These are phyloP conservation scores for Exsudoporus floridanus DNA, from an alignment of 1,284 basidiomycete species.

Conservation along the genomic window DNA sequence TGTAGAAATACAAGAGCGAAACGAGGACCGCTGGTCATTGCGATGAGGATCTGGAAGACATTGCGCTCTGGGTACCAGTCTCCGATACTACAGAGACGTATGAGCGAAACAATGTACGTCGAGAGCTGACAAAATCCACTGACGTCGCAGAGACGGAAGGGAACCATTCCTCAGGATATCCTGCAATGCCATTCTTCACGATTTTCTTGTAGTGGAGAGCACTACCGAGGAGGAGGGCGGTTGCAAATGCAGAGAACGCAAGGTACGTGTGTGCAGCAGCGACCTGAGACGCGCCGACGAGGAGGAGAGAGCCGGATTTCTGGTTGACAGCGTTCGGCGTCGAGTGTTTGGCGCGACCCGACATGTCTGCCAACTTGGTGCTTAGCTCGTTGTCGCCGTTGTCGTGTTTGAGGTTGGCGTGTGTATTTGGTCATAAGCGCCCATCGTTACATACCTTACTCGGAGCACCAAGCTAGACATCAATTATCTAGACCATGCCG, in stretches of 20 bases:
- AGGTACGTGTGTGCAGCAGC: conserved; percentile 71
- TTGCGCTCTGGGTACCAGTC: conserved; percentile 92
- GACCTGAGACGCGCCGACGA: conserved; percentile 52
- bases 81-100: conserved; percentile 59
- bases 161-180: conserved; percentile 90
- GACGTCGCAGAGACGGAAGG: conserved; percentile 92
- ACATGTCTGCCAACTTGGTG: conserved; percentile 18
- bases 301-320: conserved; percentile 23
- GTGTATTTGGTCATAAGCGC: background rate
- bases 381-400: background rate
- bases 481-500: conserved; percentile 33
- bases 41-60: conserved; percentile 89
- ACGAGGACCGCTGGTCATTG: conserved; percentile 81
- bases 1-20: conserved; percentile 76
- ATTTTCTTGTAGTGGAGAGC: conserved; percentile 82
- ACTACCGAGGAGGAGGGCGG: conserved; percentile 69
- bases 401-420: background rate
- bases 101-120: background rate
- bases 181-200: conserved; percentile 85
- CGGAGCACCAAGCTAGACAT: background rate
- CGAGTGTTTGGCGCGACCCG: conserved; percentile 14
- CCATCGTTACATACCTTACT: background rate
- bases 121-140: conserved; percentile 31
- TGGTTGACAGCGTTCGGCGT: conserved; percentile 3
- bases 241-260: conserved; percentile 67